Evolutionary conservation across 163 green algal species (phyloP).

Genomic region (Picocystis sp.): DNA sequence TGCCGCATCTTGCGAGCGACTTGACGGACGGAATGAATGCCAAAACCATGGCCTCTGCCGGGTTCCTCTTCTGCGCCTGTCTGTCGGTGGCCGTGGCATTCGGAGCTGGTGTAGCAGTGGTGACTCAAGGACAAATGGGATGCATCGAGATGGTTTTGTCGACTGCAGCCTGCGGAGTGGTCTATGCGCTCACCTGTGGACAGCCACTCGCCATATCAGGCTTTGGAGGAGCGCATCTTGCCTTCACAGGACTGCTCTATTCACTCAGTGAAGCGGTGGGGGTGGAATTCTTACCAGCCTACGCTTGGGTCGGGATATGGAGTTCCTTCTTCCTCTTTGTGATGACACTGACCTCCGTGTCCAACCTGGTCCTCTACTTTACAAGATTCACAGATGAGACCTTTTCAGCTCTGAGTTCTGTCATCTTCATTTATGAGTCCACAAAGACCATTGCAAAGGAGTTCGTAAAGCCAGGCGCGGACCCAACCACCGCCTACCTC

Average conservation of each 20-base stretch:
- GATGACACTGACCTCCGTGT: conserved; percentile 9
- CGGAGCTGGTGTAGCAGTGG: conserved; percentile 4
- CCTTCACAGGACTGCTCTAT: conserved; percentile 16
- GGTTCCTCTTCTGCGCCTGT: conserved; percentile 7
- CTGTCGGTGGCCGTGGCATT: conserved; percentile 8
- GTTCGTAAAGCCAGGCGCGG: conserved; percentile 4
- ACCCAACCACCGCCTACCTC: conserved; percentile 1
- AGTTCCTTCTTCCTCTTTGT: conserved; percentile 6
- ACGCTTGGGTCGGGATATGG: conserved; percentile 16
- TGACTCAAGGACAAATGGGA: conserved; percentile 9
- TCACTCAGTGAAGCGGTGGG: conserved; percentile 4
- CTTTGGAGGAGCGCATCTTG: conserved; percentile 7
- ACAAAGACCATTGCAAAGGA: conserved; percentile 10
- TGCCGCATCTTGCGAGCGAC: not conserved
- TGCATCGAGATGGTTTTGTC: conserved; percentile 11
- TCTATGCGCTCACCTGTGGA: conserved; percentile 10
- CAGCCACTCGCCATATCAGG: conserved; percentile 13
- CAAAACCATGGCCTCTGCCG: not conserved
- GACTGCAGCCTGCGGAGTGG: conserved; percentile 11
- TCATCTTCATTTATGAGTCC: conserved; percentile 18
- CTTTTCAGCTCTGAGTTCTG: conserved; percentile 14
- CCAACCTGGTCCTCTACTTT: conserved; percentile 18
- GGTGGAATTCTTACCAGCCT: conserved; percentile 11
- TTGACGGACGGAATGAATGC: conserved; percentile 3
- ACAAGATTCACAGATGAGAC: conserved; percentile 23